Percentiles rank a stretch among this genome's conserved stretches.
Evolutionary conservation across 2,329 filamentous ascomycete species (phyloP).

Genomic region (Furcasterigmium furcatum): DNA sequence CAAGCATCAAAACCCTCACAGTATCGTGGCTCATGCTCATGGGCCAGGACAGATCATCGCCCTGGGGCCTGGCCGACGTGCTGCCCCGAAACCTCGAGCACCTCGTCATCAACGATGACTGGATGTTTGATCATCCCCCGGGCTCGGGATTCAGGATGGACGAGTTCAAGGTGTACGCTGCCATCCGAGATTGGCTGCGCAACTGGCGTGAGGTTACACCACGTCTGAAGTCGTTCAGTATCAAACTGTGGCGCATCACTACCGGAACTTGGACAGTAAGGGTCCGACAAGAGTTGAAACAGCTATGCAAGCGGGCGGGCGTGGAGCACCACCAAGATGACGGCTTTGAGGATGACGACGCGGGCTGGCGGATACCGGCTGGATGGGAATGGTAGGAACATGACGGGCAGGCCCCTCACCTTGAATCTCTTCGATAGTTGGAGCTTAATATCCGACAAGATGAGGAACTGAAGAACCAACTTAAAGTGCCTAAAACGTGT

Average conservation of each 20-base stretch:
- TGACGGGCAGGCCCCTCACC: no score
- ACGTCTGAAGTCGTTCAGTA: neutral
- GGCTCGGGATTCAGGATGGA: neutral
- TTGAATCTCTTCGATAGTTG: no score
- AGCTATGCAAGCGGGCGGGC: neutral
- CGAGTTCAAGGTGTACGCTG: neutral
- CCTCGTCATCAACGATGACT: neutral
- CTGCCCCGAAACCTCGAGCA: neutral
- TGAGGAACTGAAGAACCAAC: no score
- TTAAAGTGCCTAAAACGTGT: no score
- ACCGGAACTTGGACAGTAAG: neutral
- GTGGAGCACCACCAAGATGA: neutral
- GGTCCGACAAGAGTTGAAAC: neutral
- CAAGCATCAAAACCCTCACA: neutral
- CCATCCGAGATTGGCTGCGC: neutral
- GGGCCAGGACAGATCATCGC: neutral
- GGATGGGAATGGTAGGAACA: no score
- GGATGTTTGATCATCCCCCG: neutral
- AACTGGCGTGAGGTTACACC: neutral
- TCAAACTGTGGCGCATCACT: neutral
- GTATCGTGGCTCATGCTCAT: neutral
- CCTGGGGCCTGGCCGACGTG: neutral
- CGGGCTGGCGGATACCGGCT: neutral
- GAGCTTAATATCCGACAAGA: no score
- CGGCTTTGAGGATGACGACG: neutral